Base-by-base conservation (phyloP, 2,329 filamentous ascomycete species). In the Paraphoma sp. region DNA sequence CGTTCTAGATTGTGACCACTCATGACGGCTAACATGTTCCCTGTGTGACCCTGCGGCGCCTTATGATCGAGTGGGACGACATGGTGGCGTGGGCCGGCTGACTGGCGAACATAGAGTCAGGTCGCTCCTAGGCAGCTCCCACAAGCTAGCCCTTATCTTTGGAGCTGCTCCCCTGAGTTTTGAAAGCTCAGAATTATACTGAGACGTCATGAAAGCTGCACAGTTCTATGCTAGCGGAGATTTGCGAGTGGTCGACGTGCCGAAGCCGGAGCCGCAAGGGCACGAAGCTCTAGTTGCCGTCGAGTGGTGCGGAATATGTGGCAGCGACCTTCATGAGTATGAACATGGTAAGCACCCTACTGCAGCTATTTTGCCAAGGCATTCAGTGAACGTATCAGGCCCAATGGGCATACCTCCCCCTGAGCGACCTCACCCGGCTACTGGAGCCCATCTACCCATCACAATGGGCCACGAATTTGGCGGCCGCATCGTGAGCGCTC, bases 401-500 rank as follows among this genome's bases (percentile, higher is more conserved):
- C 66, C 65, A 3, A 29, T 58, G 11, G 40, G 40, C 40, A 53
- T 64, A 31, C 57, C 60, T 28, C 29, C 11, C 17, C 57, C 64
- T 48, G 63, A 61, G 10, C 54, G 49, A 12, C 65, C 69, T 12
- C 69, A 73, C 47, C 57, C 65, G 5, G 12, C 60, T 8, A 71
- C 70, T 8, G 45, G 56, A 30, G 55, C 63, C 14, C 44, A 50
- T 16, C 48, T 67, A 6, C 72, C 71, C 7, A 45, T 72, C 0
- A 74, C 71, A 18, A 56, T 74, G 52, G 71, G 72, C 51, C 71
- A 74, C 51, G 72, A 74, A 46, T 72, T 74, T 62, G 63, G 60
- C 30, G 72, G 72, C 16, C 64, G 67, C 16, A 57, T 73, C 40
- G 51, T 65, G 45, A 59, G 58, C 41, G 60, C 65, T 2, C 63